Percentiles rank a stretch among this genome's conserved stretches.
Evolutionary conservation across 306 rosid genomes (phyloP).

Genomic region (Quercus alba): DNA sequence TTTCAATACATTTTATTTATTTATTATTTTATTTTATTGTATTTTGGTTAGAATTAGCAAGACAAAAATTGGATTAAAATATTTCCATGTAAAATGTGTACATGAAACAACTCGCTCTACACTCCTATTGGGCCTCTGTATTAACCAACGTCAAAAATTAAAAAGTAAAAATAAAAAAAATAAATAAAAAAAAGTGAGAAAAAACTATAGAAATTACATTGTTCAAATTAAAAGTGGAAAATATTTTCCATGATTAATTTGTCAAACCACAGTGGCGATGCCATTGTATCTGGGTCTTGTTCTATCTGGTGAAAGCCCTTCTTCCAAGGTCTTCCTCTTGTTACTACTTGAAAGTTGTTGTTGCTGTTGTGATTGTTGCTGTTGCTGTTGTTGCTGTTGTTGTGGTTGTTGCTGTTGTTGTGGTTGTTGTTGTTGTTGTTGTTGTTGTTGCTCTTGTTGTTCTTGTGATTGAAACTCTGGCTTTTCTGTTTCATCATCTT

Average conservation of each 20-base stretch:
- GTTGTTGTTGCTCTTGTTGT: constrained; percentile 15
- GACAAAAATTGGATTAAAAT: constrained; percentile 61
- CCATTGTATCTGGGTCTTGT: constrained; percentile 82
- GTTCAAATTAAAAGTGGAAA: constrained; percentile 21
- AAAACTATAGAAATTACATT: constrained; percentile 34
- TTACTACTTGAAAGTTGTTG: constrained; percentile 38
- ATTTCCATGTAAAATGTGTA: constrained; percentile 53
- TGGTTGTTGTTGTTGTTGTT: constrained; percentile 2
- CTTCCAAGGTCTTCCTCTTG: constrained; percentile 84
- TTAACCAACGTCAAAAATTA: constrained; percentile 41
- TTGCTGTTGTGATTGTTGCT: constrained; percentile 18
- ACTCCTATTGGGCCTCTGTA: constrained; percentile 40
- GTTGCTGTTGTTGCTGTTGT: constrained; percentile 20
- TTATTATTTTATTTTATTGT: background rate
- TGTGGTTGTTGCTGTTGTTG: constrained; percentile 2
- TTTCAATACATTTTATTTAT: constrained; percentile 5
- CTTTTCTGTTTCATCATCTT: constrained; percentile 21
- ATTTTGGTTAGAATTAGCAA: constrained; percentile 21
- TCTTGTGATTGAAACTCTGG: constrained; percentile 25
- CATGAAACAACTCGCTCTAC: constrained; percentile 57
- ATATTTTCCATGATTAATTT: constrained; percentile 11
- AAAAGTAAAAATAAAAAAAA: background rate
- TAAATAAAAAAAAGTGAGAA: constrained; percentile 4
- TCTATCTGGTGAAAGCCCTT: constrained; percentile 75
- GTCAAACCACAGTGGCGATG: constrained; percentile 67